Evolutionary conservation across 2,329 filamentous ascomycete species (phyloP), one percentile per base, ranked within the genome.

Genomic region (Beauveria brongniartii): DNA sequence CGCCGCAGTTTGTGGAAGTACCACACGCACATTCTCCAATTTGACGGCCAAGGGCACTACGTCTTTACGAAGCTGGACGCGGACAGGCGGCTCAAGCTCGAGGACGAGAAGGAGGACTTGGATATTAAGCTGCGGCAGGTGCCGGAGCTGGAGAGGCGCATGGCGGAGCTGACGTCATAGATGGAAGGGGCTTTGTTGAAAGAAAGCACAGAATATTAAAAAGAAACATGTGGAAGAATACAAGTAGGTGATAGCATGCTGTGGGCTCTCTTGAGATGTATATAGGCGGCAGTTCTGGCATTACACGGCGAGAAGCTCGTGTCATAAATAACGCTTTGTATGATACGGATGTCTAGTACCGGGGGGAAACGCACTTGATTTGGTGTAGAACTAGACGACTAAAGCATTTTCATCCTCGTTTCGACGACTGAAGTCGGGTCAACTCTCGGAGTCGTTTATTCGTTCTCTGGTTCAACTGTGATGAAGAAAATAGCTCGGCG

Each of bases 51-150:
- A 74, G 94, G 94, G 0, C 81, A 91, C 55, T 96, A 90, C 69
- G 85, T 97, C 41, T 99, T 99, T 70, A 95, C 92, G 0, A 84
- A 83, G 61, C 78, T 99, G 55, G 94, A 99, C 73, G 93, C 93
- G 20, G 93, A 97, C 68, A 86, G 82, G 72, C 81, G 94, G 63
- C 74, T 97, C 73, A 83, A 85, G 73, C 79, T 99, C 55, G 94
- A 99, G 78, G 94, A 99, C 74, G 94, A 97, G 80, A 95, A 90
- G 74, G 94, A 99, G 71, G 93, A 97, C 66, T 80, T 97, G 48
- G 93, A 97, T 63, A 78, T 96, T 55, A 83, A 91, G 72, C 76
- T 99, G 56, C 81, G 94, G 63, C 88, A 91, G 64, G 89, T 97
- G 9, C 91, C 91, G 0, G 93, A 96, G 69, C 82, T 96, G 65